Evolutionary conservation across 2,329 filamentous ascomycete species (phyloP).

Genomic region (Hymenoscyphus infarciens): DNA sequence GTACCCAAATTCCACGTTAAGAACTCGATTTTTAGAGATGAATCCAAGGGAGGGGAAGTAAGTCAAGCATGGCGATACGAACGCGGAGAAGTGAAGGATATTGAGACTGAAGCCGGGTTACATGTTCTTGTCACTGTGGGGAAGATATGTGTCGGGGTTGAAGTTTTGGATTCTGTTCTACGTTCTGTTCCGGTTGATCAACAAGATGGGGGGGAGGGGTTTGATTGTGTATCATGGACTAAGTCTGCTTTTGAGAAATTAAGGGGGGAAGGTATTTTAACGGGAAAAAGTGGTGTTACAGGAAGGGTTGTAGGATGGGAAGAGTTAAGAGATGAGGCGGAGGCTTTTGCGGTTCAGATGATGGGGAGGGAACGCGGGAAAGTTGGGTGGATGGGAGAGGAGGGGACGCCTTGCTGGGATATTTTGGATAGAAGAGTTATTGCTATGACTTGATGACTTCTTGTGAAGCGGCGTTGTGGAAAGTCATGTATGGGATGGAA

Average conservation of each 20-base stretch:
- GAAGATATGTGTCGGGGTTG: neutral
- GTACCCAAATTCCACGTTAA: slow-evolving; percentile 7
- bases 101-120: neutral
- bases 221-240: slow-evolving; percentile 5
- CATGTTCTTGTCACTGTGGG: slow-evolving; percentile 4
- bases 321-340: neutral
- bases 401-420: slow-evolving; percentile 8
- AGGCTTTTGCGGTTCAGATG: slow-evolving; percentile 5
- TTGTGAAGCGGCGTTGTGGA: too few relatives aligned
- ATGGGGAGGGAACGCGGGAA: neutral
- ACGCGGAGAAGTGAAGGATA: neutral
- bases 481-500: too few relatives aligned
- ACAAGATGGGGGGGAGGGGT: neutral
- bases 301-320: neutral
- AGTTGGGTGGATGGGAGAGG: slow-evolving; percentile 7
- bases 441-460: slow-evolving; percentile 6
- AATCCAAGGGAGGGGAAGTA: neutral
- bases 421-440: neutral
- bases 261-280: neutral
- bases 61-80: slow-evolving; percentile 2
- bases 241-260: slow-evolving; percentile 1
- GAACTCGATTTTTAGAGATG: neutral
- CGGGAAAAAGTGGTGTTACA: slow-evolving; percentile 1
- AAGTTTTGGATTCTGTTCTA: neutral
- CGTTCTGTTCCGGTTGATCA: neutral